Evolutionary conservation across 164 flowering plant species (phyloP), one percentile per base, ranked within the genome.

Genomic region (Aristolochia contorta): DNA sequence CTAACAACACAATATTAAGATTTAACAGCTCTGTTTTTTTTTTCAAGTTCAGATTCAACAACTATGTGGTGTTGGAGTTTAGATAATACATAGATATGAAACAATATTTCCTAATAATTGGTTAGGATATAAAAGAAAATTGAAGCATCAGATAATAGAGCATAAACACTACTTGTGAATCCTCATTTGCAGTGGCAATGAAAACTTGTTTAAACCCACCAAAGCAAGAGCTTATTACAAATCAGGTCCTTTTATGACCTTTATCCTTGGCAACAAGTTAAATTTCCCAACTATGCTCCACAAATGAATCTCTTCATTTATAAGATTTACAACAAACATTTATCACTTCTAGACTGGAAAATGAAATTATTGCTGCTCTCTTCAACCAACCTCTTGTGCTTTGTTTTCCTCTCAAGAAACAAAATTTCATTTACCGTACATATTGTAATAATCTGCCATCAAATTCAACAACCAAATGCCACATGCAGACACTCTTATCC

Each of bases 161-260:
- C 43, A 37, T 10, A 56, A 23, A 33, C 10, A 13, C 59, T 79
- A 89, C 96, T 91, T 77, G 85, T 60, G 96, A 89, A 69, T 89
- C 96, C 69, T 89, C 96, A 66, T 93, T 89, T 23, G 93, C 96
- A 61, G 93, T 89, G 9, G 96, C 96, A 66, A 86, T 70, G 69
- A 89, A 89, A 46, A 80, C 77, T 78, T 89, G 79, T 33, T 79
- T 78, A 43, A 72, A 68, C 53, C 96, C 96, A 63, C 96, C 96
- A 76, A 89, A 83, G 66, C 96, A 89, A 43, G 93, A 89, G 57
- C 91, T 69, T 19, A 89, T 78, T 27, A 86, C 65, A 65, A 89
- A 82, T 32, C 93, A 80, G 24, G 76, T 54, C 46, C 86, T 84
- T 63, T 80, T 89, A 69, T 81, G 89, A 69, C 96, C 96, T 74